Evolutionary conservation across 106 monocot genomes (phyloP).

Genomic region (Phalaenopsis aphrodite): DNA sequence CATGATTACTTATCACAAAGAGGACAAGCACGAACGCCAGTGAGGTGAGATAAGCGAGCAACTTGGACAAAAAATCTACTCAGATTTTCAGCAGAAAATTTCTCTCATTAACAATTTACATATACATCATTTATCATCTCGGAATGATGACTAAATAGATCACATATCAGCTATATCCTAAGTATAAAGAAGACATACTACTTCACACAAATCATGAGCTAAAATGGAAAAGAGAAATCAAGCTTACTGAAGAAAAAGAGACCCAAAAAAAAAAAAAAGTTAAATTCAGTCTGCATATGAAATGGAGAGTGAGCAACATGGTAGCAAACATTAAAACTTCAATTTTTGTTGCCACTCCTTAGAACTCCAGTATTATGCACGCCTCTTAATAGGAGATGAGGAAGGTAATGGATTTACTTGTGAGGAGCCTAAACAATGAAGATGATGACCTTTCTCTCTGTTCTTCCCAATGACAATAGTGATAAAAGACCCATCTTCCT

Average conservation of each 20-base stretch:
- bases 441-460: neutral
- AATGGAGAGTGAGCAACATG: neutral
- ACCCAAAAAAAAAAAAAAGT: neutral
- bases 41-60: neutral
- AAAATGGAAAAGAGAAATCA: neutral
- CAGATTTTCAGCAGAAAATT: neutral
- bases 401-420: conserved; percentile 19
- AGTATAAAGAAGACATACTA: neutral
- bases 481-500: conserved; percentile 20
- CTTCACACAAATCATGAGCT: neutral
- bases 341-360: neutral
- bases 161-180: neutral
- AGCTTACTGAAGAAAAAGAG: neutral
- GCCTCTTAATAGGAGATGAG: neutral
- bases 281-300: neutral
- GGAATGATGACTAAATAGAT: conserved; percentile 1
- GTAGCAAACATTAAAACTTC: neutral
- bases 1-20: neutral
- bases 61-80: neutral
- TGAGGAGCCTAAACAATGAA: neutral
- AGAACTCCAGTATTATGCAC: neutral
- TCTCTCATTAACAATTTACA: neutral
- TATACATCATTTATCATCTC: neutral
- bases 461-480: conserved; percentile 19
- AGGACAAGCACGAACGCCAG: neutral